Conservation (phyloP, 2,329 filamentous ascomycete species). For the Claviceps lovelessii region DNA sequence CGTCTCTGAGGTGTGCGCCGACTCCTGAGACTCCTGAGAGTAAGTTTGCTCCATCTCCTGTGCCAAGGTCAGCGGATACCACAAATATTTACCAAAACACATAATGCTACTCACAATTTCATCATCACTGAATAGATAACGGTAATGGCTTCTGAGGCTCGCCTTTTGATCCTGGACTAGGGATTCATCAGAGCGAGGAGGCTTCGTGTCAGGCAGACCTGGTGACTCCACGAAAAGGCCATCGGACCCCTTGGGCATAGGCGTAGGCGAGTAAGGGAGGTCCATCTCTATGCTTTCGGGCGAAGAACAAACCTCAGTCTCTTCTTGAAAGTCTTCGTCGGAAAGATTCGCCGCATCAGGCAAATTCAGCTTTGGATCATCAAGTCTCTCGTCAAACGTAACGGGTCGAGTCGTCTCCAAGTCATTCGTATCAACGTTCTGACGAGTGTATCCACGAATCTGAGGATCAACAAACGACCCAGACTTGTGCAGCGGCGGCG, state of each 20-base stretch:
- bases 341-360: constrained; percentile 6
- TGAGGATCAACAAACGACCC: constrained; percentile 10
- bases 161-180: not conserved
- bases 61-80: not conserved
- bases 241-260: not conserved
- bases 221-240: not conserved
- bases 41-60: not conserved
- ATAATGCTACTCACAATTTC: not conserved
- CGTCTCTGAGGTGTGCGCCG: not conserved
- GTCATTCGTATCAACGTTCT: constrained; percentile 12
- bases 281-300: constrained; percentile 2
- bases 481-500: constrained; percentile 19
- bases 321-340: constrained; percentile 4
- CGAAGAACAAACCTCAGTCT: not conserved
- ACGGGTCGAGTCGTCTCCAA: constrained; percentile 16
- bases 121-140: not conserved
- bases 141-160: not conserved
- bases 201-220: not conserved
- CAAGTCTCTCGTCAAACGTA: constrained; percentile 17
- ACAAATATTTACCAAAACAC: too few species aligned
- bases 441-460: constrained; percentile 21
- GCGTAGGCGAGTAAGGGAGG: constrained; percentile 6
- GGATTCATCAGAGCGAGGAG: not conserved
- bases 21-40: not conserved
- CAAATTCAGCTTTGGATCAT: constrained; percentile 20